phyloP scores from a whole-genome alignment of 768 basidiomycete species.

The Boletus tomentosulus region DNA sequence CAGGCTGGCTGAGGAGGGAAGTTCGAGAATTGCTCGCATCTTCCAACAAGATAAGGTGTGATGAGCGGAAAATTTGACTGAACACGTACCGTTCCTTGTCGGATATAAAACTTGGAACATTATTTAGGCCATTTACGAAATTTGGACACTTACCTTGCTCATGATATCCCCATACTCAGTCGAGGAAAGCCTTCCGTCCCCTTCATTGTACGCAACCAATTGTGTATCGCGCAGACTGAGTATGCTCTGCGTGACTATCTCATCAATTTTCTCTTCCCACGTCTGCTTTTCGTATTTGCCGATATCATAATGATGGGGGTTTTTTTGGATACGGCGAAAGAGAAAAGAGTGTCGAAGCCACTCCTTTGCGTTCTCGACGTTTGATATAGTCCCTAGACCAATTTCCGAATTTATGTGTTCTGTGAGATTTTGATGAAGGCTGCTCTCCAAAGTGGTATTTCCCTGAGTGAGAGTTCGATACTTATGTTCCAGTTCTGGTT shows the following conservation, averaged over 20 bases:
- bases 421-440: constrained; percentile 72
- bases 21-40: constrained; percentile 64
- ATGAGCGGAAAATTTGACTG: neutral
- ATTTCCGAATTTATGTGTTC: constrained; percentile 97
- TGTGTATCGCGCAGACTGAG: constrained; percentile 54
- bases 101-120: constrained; percentile 62
- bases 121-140: neutral
- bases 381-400: constrained; percentile 76
- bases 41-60: constrained; percentile 24
- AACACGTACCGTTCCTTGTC: constrained; percentile 55
- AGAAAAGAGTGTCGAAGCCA: constrained; percentile 89
- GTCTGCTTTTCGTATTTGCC: constrained; percentile 51
- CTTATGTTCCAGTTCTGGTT: constrained; percentile 63
- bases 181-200: constrained; percentile 45
- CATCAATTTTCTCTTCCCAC: constrained; percentile 70
- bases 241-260: constrained; percentile 68
- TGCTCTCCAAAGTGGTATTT: constrained; percentile 78
- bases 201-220: constrained; percentile 47
- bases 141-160: constrained; percentile 59
- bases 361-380: constrained; percentile 61
- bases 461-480: constrained; percentile 69
- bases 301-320: constrained; percentile 72
- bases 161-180: constrained; percentile 84
- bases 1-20: constrained; percentile 51
- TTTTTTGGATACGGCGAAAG: constrained; percentile 79